These are phyloP conservation scores for Serendipita sp. DNA, from an alignment of 768 basidiomycete species.

Conservation along the genomic window DNA sequence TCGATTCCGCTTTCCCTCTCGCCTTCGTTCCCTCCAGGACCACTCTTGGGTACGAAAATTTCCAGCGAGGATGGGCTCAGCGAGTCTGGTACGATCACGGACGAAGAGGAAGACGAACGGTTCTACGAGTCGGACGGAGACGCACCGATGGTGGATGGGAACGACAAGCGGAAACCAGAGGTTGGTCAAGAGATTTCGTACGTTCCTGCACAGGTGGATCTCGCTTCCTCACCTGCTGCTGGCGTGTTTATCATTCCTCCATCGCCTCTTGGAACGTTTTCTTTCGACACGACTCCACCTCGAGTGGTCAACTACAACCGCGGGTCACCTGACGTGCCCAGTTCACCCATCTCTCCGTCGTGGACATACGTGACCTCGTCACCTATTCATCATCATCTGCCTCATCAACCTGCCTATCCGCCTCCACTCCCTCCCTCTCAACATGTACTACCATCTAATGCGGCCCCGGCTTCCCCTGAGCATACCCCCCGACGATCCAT, in stretches of 20 bases:
- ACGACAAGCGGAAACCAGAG: too few relatives aligned
- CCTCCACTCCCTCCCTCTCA: too few relatives aligned
- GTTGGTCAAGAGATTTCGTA: too few relatives aligned
- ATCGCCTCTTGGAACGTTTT: neutral
- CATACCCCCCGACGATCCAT: neutral
- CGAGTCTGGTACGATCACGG: neutral
- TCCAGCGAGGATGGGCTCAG: neutral
- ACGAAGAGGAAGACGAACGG: neutral
- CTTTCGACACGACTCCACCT: neutral
- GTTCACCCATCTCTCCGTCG: neutral
- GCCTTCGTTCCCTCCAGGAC: neutral
- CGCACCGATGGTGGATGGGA: too few relatives aligned
- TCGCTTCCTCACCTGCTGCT: neutral
- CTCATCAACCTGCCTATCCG: too few relatives aligned
- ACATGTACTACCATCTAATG: too few relatives aligned
- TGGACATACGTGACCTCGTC: too few relatives aligned
- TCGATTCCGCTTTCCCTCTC: neutral
- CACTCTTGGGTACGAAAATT: neutral
- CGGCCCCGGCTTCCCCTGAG: neutral
- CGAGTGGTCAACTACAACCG: neutral
- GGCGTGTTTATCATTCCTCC: neutral
- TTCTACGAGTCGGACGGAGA: neutral
- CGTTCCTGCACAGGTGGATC: too few relatives aligned
- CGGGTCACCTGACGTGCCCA: neutral
- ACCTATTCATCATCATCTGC: too few relatives aligned